These are phyloP conservation scores for Dacryopinax spathularia DNA, from an alignment of 768 basidiomycete genomes.

Conservation along the genomic window DNA sequence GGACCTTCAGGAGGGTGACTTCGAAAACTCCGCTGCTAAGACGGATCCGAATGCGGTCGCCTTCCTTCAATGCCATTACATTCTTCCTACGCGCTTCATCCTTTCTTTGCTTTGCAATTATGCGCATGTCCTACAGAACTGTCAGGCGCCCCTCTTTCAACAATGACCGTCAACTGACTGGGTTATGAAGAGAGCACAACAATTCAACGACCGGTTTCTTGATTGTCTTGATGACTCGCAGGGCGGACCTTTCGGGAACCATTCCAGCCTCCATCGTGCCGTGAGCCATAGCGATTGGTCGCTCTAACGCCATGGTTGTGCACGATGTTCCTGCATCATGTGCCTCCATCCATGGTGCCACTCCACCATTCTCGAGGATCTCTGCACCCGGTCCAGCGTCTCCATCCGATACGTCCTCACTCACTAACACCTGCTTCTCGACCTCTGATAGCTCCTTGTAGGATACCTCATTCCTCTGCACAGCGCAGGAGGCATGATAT, in stretches of 20 bases:
- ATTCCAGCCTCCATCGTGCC: neutral
- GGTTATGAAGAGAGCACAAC: conserved; percentile 79
- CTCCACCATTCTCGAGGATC: conserved; percentile 17
- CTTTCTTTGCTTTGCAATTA: conserved; percentile 59
- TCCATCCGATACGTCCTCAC: conserved; percentile 26
- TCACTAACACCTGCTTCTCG: conserved; percentile 65
- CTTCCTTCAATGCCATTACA: conserved; percentile 51
- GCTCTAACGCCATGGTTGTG: no score
- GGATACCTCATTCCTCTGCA: conserved; percentile 40
- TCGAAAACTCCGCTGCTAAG: conserved; percentile 76
- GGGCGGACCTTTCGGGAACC: neutral
- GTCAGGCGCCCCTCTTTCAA: neutral
- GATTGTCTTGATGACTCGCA: conserved; percentile 44
- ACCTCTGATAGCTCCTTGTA: conserved; percentile 53
- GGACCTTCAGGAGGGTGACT: conserved; percentile 58
- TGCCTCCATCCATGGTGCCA: neutral
- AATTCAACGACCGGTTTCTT: conserved; percentile 62
- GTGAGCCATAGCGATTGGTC: no score
- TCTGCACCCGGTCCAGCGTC: conserved; percentile 14
- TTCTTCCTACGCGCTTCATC: conserved; percentile 59
- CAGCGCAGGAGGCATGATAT: conserved; percentile 86
- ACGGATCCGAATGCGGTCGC: conserved; percentile 71
- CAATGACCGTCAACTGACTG: conserved; percentile 38
- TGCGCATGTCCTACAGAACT: conserved; percentile 46
- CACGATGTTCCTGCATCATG: neutral